Evolutionary conservation across 148 eudicot species (phyloP).

Genomic region (Rhododendron williamsianum): DNA sequence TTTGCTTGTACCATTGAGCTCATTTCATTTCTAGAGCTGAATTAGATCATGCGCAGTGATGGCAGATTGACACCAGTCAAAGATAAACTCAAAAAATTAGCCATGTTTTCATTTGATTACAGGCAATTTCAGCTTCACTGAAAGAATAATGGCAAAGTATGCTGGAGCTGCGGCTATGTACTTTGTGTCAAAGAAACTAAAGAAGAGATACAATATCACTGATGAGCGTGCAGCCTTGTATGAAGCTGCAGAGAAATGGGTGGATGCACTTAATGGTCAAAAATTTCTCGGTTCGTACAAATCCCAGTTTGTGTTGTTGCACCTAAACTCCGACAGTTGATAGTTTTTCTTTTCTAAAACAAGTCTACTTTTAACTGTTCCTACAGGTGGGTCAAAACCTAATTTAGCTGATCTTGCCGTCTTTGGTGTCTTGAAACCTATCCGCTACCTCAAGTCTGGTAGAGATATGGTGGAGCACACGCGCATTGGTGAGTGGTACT

Average conservation of each 20-base stretch:
- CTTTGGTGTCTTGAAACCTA: constrained; percentile 84
- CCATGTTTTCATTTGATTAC: constrained; percentile 1
- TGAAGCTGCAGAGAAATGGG: constrained; percentile 96
- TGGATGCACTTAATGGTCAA: constrained; percentile 78
- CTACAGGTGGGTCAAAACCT: constrained; percentile 69
- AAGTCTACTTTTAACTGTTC: not conserved
- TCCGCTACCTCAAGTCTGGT: constrained; percentile 81
- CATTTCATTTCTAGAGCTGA: not conserved
- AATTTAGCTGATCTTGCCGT: constrained; percentile 90
- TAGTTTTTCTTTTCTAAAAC: not conserved
- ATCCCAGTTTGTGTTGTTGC: not conserved
- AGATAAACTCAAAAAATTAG: not conserved
- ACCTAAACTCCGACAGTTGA: not conserved
- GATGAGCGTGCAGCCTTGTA: constrained; percentile 83
- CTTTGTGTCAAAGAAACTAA: constrained; percentile 80
- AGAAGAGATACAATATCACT: constrained; percentile 77
- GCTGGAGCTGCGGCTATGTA: constrained; percentile 96
- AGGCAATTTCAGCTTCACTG: constrained; percentile 87
- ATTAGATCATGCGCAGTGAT: not conserved
- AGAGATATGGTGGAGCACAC: constrained; percentile 89
- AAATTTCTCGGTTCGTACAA: constrained; percentile 63
- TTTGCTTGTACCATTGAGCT: not conserved
- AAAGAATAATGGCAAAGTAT: constrained; percentile 72
- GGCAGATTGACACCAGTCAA: not conserved
- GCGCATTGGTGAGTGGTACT: constrained; percentile 78